Conservation (phyloP, 495 filamentous ascomycete genomes). For the Aspergillus asperescens region DNA sequence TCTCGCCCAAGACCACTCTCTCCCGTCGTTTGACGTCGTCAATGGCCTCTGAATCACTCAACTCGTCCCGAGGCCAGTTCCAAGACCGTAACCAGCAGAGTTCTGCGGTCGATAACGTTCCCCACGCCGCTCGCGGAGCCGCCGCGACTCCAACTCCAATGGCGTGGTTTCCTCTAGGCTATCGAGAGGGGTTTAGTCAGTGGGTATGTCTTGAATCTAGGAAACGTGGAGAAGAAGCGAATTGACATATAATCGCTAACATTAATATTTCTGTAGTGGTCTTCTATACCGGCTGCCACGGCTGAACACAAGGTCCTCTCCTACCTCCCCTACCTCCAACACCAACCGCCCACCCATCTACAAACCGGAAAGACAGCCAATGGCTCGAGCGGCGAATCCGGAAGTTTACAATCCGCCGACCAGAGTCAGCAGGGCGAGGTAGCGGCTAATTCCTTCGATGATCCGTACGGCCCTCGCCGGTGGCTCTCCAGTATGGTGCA, state of each 20-base stretch:
- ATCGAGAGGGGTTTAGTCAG: slow-evolving; percentile 85
- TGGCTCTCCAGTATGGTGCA: slow-evolving; percentile 84
- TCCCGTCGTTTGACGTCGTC: slow-evolving; percentile 25
- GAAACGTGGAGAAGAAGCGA: background rate
- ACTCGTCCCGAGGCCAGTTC: slow-evolving; percentile 27
- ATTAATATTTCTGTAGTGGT: slow-evolving; percentile 58
- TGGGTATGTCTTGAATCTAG: slow-evolving; percentile 61
- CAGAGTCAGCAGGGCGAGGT: slow-evolving; percentile 37
- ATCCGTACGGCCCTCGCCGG: slow-evolving; percentile 79
- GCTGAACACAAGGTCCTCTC: slow-evolving; percentile 89
- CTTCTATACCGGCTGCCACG: slow-evolving; percentile 67
- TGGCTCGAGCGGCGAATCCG: slow-evolving; percentile 35
- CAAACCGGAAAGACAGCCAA: slow-evolving; percentile 54
- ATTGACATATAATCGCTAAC: slow-evolving; percentile 11
- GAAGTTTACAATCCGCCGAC: slow-evolving; percentile 38
- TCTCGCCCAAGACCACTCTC: slow-evolving; percentile 18
- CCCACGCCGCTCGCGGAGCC: slow-evolving; percentile 40
- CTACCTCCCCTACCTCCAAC: slow-evolving; percentile 76
- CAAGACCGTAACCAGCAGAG: slow-evolving; percentile 38
- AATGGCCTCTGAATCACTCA: slow-evolving; percentile 41
- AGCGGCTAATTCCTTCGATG: slow-evolving; percentile 48
- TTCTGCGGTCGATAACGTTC: slow-evolving; percentile 37
- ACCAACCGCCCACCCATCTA: slow-evolving; percentile 64
- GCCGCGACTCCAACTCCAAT: slow-evolving; percentile 29
- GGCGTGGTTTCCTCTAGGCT: slow-evolving; percentile 74